Base-by-base conservation (phyloP, 2,329 filamentous ascomycete genomes). In the Colletotrichum cuscutae region DNA sequence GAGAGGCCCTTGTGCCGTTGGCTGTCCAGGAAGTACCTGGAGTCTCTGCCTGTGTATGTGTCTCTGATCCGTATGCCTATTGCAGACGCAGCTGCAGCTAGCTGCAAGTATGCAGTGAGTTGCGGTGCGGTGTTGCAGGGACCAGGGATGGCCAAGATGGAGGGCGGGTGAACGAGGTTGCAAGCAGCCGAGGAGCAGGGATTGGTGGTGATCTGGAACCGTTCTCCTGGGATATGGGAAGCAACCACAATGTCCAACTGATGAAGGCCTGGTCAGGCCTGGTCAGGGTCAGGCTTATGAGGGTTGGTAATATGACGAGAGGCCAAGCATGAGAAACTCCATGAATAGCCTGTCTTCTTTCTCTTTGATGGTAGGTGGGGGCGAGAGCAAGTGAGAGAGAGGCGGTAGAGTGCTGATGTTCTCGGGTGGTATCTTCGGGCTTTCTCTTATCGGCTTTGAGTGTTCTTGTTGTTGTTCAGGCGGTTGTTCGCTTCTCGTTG, bases 161-260 rank as follows among this genome's bases (percentile, higher is more conserved):
- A 58, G n/a, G 13, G 35, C 19, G n/a, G 58, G 37, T 28, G 71
- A 72, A 72, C 37, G 24, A 52, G 62, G 57, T 73, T 63, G 68
- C 68, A 73, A 72, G 71, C 68, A 72, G 62, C 71, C 71, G 68
- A 46, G 19, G n/a, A 71, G 54, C 68, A 73, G 53, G 68, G 68
- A 72, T 68, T 42, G 42, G 71, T 26, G 28, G 56, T 65, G 71
- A 57, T 52, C 71, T 57, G 49, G 56, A 30, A 73, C 71, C 67
- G 49, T 32, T 71, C 49, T 24, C 35, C 67, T 57, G 60, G 61
- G 35, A 65, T 49, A 32, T 49, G 28, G 71, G 54, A 61, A 71
- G 49, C 46, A 68, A 71, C 22, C 24, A 71, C 49, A 73, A 65
- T 71, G 56, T 42, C 46, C 37, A 46, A 65, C 58, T 72, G 24